Conservation (phyloP, 2,329 filamentous ascomycete genomes). For the Calonectria pauciramosa region DNA sequence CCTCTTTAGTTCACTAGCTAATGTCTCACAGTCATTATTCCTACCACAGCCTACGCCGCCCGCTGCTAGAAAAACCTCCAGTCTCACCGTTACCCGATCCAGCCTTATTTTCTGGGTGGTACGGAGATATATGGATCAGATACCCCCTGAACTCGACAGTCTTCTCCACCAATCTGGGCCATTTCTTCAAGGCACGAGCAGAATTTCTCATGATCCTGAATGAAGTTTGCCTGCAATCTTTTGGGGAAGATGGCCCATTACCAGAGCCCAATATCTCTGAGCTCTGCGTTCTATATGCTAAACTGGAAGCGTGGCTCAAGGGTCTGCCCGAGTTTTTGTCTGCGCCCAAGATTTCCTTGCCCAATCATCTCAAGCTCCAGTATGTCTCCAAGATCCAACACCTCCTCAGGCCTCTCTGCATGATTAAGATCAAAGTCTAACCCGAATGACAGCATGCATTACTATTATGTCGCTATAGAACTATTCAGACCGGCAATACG, state of each 20-base stretch:
- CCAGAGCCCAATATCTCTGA: neutral
- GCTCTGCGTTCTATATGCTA: neutral
- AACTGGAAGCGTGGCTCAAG: neutral
- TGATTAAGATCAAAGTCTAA: neutral
- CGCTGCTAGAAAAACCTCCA: neutral
- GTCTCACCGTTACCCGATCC: neutral
- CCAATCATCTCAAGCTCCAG: slow-evolving; percentile 1
- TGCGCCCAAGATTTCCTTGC: neutral
- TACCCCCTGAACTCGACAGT: neutral
- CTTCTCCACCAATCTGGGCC: neutral
- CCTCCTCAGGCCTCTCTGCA: rapidly evolving
- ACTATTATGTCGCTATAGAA: neutral
- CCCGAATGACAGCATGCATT: neutral
- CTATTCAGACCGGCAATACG: neutral
- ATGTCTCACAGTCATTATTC: neutral
- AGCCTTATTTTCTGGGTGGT: neutral
- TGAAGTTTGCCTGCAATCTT: neutral
- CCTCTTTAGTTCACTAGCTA: neutral
- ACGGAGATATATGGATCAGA: neutral
- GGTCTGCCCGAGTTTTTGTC: neutral
- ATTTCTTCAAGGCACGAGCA: neutral
- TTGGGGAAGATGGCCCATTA: neutral
- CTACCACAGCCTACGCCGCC: neutral
- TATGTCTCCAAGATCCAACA: neutral
- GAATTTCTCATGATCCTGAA: neutral